A percentile compares a stretch with the other conserved stretches of the same genome.
These are phyloP conservation scores for Podila clonocystis DNA, from an alignment of 192 early-diverging fungal genomes.

Conservation along the genomic window DNA sequence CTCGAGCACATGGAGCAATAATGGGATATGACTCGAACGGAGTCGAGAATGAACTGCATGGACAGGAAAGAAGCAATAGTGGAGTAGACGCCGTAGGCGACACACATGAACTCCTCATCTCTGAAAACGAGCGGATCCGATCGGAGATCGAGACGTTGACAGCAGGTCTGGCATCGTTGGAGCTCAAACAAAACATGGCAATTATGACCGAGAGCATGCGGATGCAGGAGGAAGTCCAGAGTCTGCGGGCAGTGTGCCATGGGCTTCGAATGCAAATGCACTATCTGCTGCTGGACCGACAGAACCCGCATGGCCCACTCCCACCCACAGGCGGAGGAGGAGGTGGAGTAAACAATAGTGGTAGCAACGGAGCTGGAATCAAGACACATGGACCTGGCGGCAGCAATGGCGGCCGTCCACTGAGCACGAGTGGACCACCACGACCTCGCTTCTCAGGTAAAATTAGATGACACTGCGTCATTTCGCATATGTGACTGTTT, in stretches of 20 bases:
- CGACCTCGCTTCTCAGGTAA: slow-evolving; percentile 41
- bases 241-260: slow-evolving; percentile 69
- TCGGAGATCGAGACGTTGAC: slow-evolving; percentile 67
- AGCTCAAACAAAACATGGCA: slow-evolving; percentile 75
- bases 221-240: slow-evolving; percentile 76
- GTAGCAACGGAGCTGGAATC: neutral
- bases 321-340: neutral
- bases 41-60: slow-evolving; percentile 16
- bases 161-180: slow-evolving; percentile 64
- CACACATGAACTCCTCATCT: slow-evolving; percentile 55
- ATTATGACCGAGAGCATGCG: slow-evolving; percentile 72
- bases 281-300: slow-evolving; percentile 65
- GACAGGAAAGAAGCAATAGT: slow-evolving; percentile 25
- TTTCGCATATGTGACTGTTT: slow-evolving; percentile 2
- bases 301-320: slow-evolving; percentile 34
- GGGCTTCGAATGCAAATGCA: slow-evolving; percentile 76
- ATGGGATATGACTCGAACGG: slow-evolving; percentile 13
- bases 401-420: slow-evolving; percentile 14
- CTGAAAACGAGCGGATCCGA: slow-evolving; percentile 62
- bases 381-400: neutral
- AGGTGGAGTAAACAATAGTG: slow-evolving; percentile 9
- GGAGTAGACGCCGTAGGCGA: slow-evolving; percentile 36
- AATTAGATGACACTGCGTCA: neutral
- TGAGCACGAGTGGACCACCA: slow-evolving; percentile 23
- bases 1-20: slow-evolving; percentile 11